These are phyloP conservation scores for Stemphylium beticola DNA, from an alignment of 2,329 filamentous ascomycete species.

Conservation along the genomic window DNA sequence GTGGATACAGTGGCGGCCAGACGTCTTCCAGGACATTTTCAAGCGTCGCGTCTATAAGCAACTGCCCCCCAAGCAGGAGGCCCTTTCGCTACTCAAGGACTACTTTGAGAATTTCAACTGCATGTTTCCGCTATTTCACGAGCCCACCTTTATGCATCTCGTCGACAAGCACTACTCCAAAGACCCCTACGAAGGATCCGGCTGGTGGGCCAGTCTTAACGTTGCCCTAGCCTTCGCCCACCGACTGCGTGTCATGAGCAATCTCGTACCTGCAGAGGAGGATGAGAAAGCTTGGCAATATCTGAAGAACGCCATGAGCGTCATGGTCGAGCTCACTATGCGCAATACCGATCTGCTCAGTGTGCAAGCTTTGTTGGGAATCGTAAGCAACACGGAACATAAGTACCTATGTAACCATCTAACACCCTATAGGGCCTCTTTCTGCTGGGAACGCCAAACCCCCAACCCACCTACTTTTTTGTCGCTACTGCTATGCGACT, in stretches of 20 bases:
- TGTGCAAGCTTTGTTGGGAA: conserved; percentile 90
- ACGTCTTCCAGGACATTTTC: conserved; percentile 93
- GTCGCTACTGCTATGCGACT: conserved; percentile 89
- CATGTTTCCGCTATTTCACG: conserved; percentile 97
- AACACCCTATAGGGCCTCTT: conserved; percentile 69
- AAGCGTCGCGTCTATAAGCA: conserved; percentile 81
- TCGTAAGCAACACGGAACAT: conserved; percentile 58
- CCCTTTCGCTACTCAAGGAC: conserved; percentile 84
- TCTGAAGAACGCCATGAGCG: conserved; percentile 94
- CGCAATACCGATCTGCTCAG: conserved; percentile 94
- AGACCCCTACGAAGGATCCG: conserved; percentile 91
- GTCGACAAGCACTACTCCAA: conserved; percentile 92
- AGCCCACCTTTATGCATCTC: conserved; percentile 97
- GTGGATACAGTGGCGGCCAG: conserved; percentile 98
- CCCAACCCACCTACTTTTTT: conserved; percentile 89
- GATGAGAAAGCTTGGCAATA: conserved; percentile 95
- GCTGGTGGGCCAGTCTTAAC: conserved; percentile 98
- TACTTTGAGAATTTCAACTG: conserved; percentile 99
- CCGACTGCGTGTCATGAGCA: conserved; percentile 92
- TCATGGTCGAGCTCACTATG: conserved; percentile 91
- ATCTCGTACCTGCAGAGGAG: conserved; percentile 86
- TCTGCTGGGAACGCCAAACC: conserved; percentile 94
- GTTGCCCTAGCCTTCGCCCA: conserved; percentile 92
- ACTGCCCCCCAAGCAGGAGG: conserved; percentile 84
- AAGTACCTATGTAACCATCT: conserved; percentile 7